Percentiles rank a stretch among this genome's conserved stretches.
phyloP scores from a whole-genome alignment of 2,329 filamentous ascomycete species.

The Cercospora sp. region DNA sequence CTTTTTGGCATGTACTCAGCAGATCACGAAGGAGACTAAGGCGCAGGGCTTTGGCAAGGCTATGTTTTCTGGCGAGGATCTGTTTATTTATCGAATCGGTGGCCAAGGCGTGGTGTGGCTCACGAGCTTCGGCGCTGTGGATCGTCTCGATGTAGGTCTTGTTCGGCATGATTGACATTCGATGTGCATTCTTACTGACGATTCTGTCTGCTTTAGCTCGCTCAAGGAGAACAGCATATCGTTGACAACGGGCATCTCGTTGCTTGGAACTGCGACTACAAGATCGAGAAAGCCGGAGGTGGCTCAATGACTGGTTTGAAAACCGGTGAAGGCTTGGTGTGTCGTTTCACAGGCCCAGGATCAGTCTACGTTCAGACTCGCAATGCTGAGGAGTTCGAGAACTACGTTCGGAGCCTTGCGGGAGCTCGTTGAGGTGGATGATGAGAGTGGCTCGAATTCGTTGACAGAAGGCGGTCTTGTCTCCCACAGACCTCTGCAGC shows the following conservation, averaged over 20 bases:
- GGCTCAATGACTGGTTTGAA: constrained; percentile 83
- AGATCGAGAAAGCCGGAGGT: constrained; percentile 83
- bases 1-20: constrained; percentile 81
- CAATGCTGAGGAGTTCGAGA: constrained; percentile 64
- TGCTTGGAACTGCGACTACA: constrained; percentile 92
- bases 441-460: background rate
- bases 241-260: constrained; percentile 75
- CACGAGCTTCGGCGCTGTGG: constrained; percentile 87
- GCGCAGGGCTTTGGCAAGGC: constrained; percentile 77
- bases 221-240: constrained; percentile 66
- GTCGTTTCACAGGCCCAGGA: constrained; percentile 85
- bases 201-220: constrained; percentile 39
- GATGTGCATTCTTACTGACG: background rate
- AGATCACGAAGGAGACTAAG: constrained; percentile 78
- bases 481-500: background rate
- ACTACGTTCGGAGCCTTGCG: constrained; percentile 4
- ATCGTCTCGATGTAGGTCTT: constrained; percentile 77
- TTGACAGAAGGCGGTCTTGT: background rate
- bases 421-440: background rate
- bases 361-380: constrained; percentile 88
- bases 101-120: constrained; percentile 78
- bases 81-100: constrained; percentile 82
- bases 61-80: constrained; percentile 86
- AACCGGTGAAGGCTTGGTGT: constrained; percentile 81
- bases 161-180: background rate